Base-by-base conservation (phyloP, 2,329 filamentous ascomycete species). In the Calonectria montana region DNA sequence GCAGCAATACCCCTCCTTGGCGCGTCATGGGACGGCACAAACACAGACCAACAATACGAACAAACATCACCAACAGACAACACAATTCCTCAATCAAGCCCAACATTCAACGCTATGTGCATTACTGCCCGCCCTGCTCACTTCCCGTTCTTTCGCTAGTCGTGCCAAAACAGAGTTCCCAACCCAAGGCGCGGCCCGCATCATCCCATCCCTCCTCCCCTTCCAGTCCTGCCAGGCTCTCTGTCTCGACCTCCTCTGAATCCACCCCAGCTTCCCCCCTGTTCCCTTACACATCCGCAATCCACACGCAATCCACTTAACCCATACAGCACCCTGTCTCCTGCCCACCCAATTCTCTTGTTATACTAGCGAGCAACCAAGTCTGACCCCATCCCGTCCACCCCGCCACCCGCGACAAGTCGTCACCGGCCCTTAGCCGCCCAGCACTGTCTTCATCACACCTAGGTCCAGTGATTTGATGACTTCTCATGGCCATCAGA, bases 381-480 rank as follows among this genome's bases (percentile, higher is more conserved):
- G 53, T 39, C 53, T 59, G 53, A 59, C 53, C 47, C 53, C 53
- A 59, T 59, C 53, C 75, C 71, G 61, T 71, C 53, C 47, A 64
- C 48, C 43, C 37, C 57, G 45, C 65, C 48, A 45, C 37, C 59
- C 35, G 50, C 65, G 67, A 72, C 76, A 77, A 71, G 69, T 71
- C 69, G 65, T 65, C 74, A 69, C 71, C 31, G 53, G 41, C 67
- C 73, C 73, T 69, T 78, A 78, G 75, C 76, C 76, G 76, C 76
- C 76, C 76, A 74, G 69, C 66, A 53, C 35, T 71, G 62, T 39
- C 74, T 78, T 75, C 59, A 74, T 78, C 76, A 78, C 76, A 78
- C 65, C 64, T 39, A 21, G 63, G 45, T 21, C 39, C 39, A 23
- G 69, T 62, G 57, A 50, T 76, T 69, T 67, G 70, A 64, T 57